Conservation (phyloP, 176 grass and related monocot genomes). For the Olyra latifolia region DNA sequence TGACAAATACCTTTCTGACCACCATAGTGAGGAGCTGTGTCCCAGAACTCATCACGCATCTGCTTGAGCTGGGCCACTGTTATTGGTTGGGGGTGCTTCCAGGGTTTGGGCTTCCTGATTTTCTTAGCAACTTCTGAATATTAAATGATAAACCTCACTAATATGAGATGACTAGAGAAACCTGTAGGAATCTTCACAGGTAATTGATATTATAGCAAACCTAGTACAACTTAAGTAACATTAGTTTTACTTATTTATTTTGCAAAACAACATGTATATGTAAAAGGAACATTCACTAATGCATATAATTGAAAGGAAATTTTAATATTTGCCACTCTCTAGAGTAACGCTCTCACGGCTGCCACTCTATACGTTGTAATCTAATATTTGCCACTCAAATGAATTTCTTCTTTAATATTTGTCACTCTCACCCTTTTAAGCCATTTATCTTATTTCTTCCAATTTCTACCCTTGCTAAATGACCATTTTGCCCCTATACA, state of each 20-base stretch:
- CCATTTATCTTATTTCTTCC: no score
- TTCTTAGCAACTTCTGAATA: constrained; percentile 58
- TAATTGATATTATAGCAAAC: background rate
- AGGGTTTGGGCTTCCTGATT: constrained; percentile 66
- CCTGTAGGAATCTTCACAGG: background rate
- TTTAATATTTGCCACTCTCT: no score
- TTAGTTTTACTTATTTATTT: background rate
- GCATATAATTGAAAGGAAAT: background rate
- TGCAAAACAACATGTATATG: background rate
- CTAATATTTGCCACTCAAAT: no score
- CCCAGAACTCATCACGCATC: constrained; percentile 69
- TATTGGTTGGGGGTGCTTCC: constrained; percentile 69
- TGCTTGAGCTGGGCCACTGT: constrained; percentile 57
- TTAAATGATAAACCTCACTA: background rate
- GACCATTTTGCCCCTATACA: no score
- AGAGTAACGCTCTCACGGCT: no score
- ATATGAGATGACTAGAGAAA: constrained; percentile 22
- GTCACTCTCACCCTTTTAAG: no score
- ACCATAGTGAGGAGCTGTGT: constrained; percentile 80
- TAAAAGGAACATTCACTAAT: background rate
- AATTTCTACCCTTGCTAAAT: no score
- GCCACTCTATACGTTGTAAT: no score
- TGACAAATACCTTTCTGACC: constrained; percentile 58
- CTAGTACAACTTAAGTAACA: background rate
- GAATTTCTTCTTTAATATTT: no score